Evolutionary conservation across 208 protist species (phyloP).

Genomic region (Wallacemonas sp.): DNA sequence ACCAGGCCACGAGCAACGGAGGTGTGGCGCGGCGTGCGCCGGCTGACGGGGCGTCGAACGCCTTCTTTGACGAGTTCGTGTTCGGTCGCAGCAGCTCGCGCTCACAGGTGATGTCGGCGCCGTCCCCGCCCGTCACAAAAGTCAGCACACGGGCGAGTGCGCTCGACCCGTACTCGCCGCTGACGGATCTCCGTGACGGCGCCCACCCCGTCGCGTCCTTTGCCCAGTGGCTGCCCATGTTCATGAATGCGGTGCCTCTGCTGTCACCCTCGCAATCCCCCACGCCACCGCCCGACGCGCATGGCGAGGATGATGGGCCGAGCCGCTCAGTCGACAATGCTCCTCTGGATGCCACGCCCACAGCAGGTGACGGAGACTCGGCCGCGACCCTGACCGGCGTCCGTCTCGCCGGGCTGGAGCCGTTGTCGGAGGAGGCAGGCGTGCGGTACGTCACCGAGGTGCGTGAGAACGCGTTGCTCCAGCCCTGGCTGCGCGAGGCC

Average conservation of each 20-base stretch:
- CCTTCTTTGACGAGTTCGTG: too few relatives aligned
- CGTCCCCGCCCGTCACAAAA: not conserved
- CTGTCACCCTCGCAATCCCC: not conserved
- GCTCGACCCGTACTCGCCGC: not conserved
- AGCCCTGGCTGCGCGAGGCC: slow-evolving; percentile 27
- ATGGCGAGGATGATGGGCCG: not conserved
- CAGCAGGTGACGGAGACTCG: too few relatives aligned
- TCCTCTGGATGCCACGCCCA: too few relatives aligned
- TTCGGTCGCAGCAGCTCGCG: too few relatives aligned
- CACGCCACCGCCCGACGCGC: not conserved
- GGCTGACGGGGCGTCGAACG: too few relatives aligned
- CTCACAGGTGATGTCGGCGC: too few relatives aligned
- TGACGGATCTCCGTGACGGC: not conserved
- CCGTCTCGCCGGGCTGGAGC: not conserved
- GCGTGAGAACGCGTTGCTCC: slow-evolving; percentile 31
- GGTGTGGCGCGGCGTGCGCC: too few relatives aligned
- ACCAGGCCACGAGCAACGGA: too few relatives aligned
- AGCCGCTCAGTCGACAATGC: too few relatives aligned
- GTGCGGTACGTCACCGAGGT: slow-evolving; percentile 26
- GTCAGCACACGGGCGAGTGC: not conserved
- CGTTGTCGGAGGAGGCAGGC: slow-evolving; percentile 24
- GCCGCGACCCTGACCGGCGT: not conserved
- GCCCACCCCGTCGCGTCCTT: not conserved
- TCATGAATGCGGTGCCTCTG: not conserved
- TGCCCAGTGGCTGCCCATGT: slow-evolving; percentile 6